Evolutionary conservation across 2,329 filamentous ascomycete genomes (phyloP), one percentile per base, ranked within the genome.

Genomic region (Periconia sp.): DNA sequence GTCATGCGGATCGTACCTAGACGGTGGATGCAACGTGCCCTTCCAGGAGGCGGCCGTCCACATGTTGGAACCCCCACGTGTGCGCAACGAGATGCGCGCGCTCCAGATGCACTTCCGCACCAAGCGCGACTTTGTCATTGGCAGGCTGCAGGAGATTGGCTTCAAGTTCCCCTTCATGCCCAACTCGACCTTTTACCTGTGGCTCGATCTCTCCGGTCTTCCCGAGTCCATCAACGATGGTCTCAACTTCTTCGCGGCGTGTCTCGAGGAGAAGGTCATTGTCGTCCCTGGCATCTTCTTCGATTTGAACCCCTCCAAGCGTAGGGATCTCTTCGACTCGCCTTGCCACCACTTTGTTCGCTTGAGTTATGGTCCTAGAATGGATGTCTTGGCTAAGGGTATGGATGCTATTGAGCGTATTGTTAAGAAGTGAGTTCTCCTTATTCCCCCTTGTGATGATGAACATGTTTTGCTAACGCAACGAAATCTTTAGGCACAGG

Each of bases 251-350:
- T 97, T 97, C 85, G 86, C 94, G 73, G 92, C 92, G 30, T 94
- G 94, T 70, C 79, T 97, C 43, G 86, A 90, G 68, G 92, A 97
- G 80, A 95, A 95, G 82, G 91, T 95, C 62, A 97, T 97, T 69
- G 92, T 97, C 17, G 93, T 97, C 5, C 93, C 93, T 0, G 93
- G 93, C 55, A 97, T 97, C 74, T 97, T 97, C 83, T 97, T 97
- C 73, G 93, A 97, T 69, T 77, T 97, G 60, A 97, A 97, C 78
- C 93, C 93, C 3, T 88, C 89, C 35, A 89, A 91, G 73, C 84
- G 93, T 60, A 83, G 93, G 71, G 93, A 97, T 74, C 76, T 97
- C 63, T 97, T 97, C 62, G 93, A 97, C 77, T 91, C 86, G 62
- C 93, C 93, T 55, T 97, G 93, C 76, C 93, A 97, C 76, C 78